Conservation (phyloP, 192 early-diverging fungal species). For the Anaeromyces robustus region DNA sequence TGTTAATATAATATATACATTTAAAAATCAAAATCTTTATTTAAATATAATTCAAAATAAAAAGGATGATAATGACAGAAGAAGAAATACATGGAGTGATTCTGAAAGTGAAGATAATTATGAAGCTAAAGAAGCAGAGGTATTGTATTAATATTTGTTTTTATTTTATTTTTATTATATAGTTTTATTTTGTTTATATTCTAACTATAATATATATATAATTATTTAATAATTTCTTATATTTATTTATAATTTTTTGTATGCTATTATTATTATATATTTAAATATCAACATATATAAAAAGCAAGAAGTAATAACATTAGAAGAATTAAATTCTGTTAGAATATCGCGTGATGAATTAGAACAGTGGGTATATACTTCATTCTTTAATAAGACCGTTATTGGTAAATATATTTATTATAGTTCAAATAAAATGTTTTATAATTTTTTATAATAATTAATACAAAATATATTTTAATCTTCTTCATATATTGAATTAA, state of each 20-base stretch:
- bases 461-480: no score
- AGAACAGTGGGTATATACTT: slow-evolving; percentile 54
- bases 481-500: no score
- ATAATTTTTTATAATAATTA: no score
- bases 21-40: no score
- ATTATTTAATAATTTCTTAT: no score
- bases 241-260: not conserved
- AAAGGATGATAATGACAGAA: not conserved
- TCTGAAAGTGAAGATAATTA: not conserved
- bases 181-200: no score
- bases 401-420: slow-evolving; percentile 23
- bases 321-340: slow-evolving; percentile 48
- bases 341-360: slow-evolving; percentile 45
- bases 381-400: slow-evolving; percentile 50
- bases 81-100: not conserved
- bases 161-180: no score
- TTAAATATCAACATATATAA: slow-evolving; percentile 4
- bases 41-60: not conserved
- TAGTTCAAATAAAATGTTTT: no score
- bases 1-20: no score
- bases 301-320: slow-evolving; percentile 5
- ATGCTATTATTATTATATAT: slow-evolving; percentile 8
- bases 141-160: not conserved
- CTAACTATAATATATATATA: no score
- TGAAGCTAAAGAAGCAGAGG: not conserved